These are phyloP conservation scores for Fennellomyces sp. DNA, from an alignment of 371 early-diverging fungal genomes.

Conservation along the genomic window DNA sequence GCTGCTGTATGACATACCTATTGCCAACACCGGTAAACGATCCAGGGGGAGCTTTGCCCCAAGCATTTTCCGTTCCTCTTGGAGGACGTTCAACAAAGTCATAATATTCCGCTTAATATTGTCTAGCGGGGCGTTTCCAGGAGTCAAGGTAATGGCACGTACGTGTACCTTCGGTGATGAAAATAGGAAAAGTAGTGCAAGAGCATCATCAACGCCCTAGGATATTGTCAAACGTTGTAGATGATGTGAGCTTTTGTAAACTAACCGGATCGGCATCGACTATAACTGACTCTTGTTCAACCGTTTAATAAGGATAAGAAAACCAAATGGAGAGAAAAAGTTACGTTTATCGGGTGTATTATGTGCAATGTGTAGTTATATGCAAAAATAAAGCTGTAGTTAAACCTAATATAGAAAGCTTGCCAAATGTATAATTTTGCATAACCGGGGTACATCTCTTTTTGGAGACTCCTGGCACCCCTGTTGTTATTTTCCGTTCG, in stretches of 20 bases:
- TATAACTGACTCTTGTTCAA: slow-evolving; percentile 20
- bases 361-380: too few relatives aligned
- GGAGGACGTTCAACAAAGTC: slow-evolving; percentile 32
- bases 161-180: slow-evolving; percentile 50
- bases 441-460: too few relatives aligned
- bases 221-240: too few relatives aligned
- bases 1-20: slow-evolving; percentile 48
- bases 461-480: too few relatives aligned
- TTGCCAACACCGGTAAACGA: slow-evolving; percentile 42
- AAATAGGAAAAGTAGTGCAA: slow-evolving; percentile 53
- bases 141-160: slow-evolving; percentile 47
- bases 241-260: neutral
- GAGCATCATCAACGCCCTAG: slow-evolving; percentile 54
- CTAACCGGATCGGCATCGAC: slow-evolving; percentile 33
- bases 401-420: too few relatives aligned
- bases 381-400: too few relatives aligned
- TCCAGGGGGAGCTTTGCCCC: slow-evolving; percentile 20
- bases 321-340: too few relatives aligned
- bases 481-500: too few relatives aligned
- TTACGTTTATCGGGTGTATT: too few relatives aligned
- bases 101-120: slow-evolving; percentile 27
- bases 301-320: too few relatives aligned
- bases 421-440: too few relatives aligned
- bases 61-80: slow-evolving; percentile 29
- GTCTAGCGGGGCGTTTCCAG: slow-evolving; percentile 45